These are phyloP conservation scores for Blastobotrys persicus DNA, from an alignment of 1,139 yeast genomes.

Conservation along the genomic window DNA sequence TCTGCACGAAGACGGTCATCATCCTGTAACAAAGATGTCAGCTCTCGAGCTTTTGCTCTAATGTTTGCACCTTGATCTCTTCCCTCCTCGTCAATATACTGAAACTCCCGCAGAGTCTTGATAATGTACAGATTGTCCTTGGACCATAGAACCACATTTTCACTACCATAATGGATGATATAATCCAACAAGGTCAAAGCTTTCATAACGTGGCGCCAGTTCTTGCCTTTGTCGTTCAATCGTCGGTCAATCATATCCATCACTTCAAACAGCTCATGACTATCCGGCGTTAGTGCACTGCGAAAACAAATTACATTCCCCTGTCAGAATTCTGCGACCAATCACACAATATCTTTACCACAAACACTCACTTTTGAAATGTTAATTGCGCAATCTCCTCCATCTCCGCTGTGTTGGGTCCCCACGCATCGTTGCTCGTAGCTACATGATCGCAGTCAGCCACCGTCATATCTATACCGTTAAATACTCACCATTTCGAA, in stretches of 20 bases:
- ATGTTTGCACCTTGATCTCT: constrained; percentile 86
- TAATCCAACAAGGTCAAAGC: constrained; percentile 80
- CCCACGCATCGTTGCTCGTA: constrained; percentile 84
- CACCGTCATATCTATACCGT: neutral
- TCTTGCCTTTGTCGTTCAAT: constrained; percentile 92
- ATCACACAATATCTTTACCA: neutral
- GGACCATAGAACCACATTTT: constrained; percentile 91
- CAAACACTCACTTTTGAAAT: constrained; percentile 49
- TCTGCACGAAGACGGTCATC: constrained; percentile 81
- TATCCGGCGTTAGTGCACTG: constrained; percentile 27
- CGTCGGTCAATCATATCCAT: constrained; percentile 96
- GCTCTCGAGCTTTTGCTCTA: constrained; percentile 87
- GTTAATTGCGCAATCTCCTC: constrained; percentile 79
- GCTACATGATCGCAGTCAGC: constrained; percentile 42
- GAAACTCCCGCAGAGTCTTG: constrained; percentile 89
- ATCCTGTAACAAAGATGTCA: constrained; percentile 74
- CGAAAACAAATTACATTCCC: neutral
- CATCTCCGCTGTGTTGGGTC: constrained; percentile 81
- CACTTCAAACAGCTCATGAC: constrained; percentile 78
- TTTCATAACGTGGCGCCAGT: constrained; percentile 97
- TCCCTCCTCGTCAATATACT: constrained; percentile 74
- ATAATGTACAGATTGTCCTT: constrained; percentile 85
- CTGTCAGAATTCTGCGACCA: neutral
- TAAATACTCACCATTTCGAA: constrained; percentile 54
- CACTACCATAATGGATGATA: constrained; percentile 82